These are phyloP conservation scores for Mycena albidolilacea DNA, from an alignment of 768 basidiomycete genomes.

Conservation along the genomic window DNA sequence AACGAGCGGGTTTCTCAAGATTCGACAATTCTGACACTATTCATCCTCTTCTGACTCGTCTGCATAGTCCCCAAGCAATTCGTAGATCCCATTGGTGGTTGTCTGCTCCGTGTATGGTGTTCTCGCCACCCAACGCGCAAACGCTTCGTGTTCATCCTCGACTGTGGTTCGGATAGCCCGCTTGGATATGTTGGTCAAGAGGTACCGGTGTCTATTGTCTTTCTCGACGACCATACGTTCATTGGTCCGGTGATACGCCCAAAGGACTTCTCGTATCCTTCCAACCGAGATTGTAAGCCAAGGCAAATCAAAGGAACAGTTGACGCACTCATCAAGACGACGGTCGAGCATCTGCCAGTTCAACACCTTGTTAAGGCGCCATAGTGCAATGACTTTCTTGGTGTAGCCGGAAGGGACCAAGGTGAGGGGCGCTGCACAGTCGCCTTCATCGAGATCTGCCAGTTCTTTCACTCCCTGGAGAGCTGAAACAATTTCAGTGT, in stretches of 20 bases:
- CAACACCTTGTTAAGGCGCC: background rate
- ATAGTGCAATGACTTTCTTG: background rate
- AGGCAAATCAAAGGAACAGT: background rate
- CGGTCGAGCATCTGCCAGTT: constrained; percentile 40
- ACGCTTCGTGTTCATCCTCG: constrained; percentile 19
- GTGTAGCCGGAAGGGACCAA: background rate
- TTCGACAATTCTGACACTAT: too few relatives aligned
- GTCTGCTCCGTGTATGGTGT: background rate
- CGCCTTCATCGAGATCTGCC: background rate
- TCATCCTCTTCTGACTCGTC: too few relatives aligned
- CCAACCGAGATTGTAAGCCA: background rate
- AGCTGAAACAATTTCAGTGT: constrained; percentile 3
- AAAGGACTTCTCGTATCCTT: constrained; percentile 15
- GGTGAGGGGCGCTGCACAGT: background rate
- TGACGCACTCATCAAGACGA: constrained; percentile 24
- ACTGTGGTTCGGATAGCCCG: constrained; percentile 18
- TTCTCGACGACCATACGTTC: constrained; percentile 14
- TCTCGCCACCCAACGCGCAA: constrained; percentile 15
- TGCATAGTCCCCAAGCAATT: too few relatives aligned
- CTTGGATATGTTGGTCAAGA: constrained; percentile 18
- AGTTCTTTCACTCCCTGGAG: background rate
- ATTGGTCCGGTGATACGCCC: constrained; percentile 27
- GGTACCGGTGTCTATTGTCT: background rate
- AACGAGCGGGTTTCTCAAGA: too few relatives aligned
- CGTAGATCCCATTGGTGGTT: background rate